Base-by-base conservation (phyloP, 2,329 filamentous ascomycete genomes). In the Huntiella moniliformis region DNA sequence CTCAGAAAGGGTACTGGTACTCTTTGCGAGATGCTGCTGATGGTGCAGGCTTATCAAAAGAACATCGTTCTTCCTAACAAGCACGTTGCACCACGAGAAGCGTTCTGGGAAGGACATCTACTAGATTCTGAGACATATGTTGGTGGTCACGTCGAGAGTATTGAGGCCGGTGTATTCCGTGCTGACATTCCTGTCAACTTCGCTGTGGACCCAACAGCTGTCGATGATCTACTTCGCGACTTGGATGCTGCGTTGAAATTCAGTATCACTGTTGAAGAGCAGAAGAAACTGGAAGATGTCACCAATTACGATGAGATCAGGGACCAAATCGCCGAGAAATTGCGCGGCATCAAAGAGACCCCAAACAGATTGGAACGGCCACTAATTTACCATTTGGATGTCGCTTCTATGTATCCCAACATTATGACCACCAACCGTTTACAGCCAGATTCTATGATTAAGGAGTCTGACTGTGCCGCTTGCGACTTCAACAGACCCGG, bases 341-440 rank as follows among this genome's bases (percentile, higher is more conserved):
- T 98, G 32, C 66, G 71, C 44, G 70, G 77, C 51, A 67, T 98
- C 44, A 92, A 82, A 59, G 70, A 78, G 44, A 91, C 79, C 0
- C 88, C 91, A 0, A 86, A 92, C 55, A 73, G 91, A 51, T 77
- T 69, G 54, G 91, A 98, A 60, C 69, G 77, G 38, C 91, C 91
- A 4, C 73, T 92, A 31, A 98, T 98, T 53, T 98, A 98, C 63
- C 91, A 98, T 69, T 68, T 98, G 64, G 91, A 98, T 58, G 92
- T 98, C 49, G 91, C 91, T 13, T 95, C 91, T 50, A 98, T 98
- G 91, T 98, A 98, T 59, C 91, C 91, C 7, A 98, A 98, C 61
- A 98, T 98, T 60, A 98, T 98, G 92, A 98, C 92, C 2, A 98
- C 91, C 1, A 98, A 98, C 61, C 82, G 91, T 60, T 63, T 98